phyloP scores from a whole-genome alignment of 192 early-diverging fungal species.

The Tieghemiomyces parasiticus region DNA sequence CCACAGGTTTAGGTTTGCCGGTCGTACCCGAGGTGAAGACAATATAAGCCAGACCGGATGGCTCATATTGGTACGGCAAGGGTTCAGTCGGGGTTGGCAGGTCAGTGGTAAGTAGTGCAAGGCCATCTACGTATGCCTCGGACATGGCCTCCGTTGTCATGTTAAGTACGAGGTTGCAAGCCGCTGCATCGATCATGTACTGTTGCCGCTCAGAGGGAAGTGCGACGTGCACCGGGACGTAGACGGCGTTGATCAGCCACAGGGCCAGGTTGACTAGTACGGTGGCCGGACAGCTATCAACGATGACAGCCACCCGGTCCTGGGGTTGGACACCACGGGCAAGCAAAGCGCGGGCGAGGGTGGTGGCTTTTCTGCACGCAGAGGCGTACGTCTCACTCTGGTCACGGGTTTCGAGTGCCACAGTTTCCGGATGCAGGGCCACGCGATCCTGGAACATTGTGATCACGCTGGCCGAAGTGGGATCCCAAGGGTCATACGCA shows the following conservation, averaged over 20 bases:
- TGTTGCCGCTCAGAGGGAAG: neutral
- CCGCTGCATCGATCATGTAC: neutral
- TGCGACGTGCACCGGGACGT: slow-evolving; percentile 1
- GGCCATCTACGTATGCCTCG: no score
- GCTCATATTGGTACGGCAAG: neutral
- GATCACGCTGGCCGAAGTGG: no score
- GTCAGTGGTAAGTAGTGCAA: neutral
- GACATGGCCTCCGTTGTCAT: neutral
- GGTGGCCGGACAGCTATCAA: neutral
- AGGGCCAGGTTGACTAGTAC: neutral
- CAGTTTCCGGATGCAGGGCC: no score
- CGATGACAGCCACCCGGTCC: neutral
- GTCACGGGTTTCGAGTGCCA: no score
- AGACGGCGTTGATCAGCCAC: slow-evolving; percentile 5
- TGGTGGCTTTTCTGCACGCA: no score
- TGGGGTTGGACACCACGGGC: neutral
- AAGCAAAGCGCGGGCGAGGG: neutral
- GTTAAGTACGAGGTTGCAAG: neutral
- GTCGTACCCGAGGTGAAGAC: slow-evolving; percentile 22
- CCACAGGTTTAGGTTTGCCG: slow-evolving; percentile 18
- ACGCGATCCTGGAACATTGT: no score
- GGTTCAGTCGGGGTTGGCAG: neutral
- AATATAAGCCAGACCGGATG: neutral
- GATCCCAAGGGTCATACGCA: no score
- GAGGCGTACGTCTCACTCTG: no score